Conservation (phyloP, 2,329 filamentous ascomycete genomes). For the Botrytis pseudocinerea region DNA sequence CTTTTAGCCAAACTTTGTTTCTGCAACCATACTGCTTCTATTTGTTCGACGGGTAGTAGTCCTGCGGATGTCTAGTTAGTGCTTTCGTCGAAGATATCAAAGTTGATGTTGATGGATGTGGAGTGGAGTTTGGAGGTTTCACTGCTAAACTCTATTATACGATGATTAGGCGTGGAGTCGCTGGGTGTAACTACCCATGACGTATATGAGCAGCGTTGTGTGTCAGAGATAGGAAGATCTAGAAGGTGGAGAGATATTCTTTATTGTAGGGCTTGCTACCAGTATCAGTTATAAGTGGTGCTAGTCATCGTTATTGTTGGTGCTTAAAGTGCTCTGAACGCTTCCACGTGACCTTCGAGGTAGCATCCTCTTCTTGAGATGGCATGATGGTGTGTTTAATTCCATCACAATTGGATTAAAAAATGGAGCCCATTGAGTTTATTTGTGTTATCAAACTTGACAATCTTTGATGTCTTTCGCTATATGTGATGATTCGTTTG, state of each 20-base stretch:
- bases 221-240: neutral
- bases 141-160: neutral
- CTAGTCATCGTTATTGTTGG: neutral
- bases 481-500: neutral
- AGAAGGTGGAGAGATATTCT: neutral
- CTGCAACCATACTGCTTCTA: neutral
- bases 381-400: neutral
- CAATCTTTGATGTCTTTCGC: neutral
- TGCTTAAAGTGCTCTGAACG: neutral
- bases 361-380: neutral
- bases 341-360: neutral
- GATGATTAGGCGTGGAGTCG: neutral
- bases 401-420: fast-evolving
- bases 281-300: neutral
- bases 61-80: neutral
- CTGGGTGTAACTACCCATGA: neutral
- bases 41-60: neutral
- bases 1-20: neutral
- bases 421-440: fast-evolving
- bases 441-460: neutral
- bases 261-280: neutral
- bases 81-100: neutral
- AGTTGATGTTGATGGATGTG: neutral
- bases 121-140: neutral
- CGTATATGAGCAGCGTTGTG: neutral